Evolutionary conservation across 1,139 yeast species (phyloP), one percentile per base, ranked within the genome.

Genomic region (Scheffersomyces segobiensis): DNA sequence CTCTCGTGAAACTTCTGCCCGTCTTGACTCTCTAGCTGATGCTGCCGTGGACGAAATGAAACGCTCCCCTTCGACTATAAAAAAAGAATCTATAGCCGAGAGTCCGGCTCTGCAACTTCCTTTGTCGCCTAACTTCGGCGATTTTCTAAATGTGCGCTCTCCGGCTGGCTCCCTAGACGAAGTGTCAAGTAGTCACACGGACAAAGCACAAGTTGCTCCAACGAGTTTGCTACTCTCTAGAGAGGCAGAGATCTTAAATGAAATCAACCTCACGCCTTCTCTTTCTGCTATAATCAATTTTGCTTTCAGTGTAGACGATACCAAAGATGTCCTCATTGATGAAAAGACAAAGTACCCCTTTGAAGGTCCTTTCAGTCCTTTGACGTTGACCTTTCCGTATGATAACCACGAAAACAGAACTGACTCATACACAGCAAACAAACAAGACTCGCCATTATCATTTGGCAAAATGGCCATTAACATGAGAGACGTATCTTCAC

Each of bases 281-380:
- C 70, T 81, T 49, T 77, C 85, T 0, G 80, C 83, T 1, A 66
- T 82, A 47, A 76, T 82, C 42, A 77, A 72, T 54, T 67, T 71
- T 60, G 85, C 85, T 6, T 80, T 81, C 62, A 75, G 74, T 48
- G 75, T 69, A 19, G 75, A 70, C 10, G 66, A 62, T 14, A 24
- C 52, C 1, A 52, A 53, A 17, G 57, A 50, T 5, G 52, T 47
- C 2, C 7, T 17, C 8, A 50, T 57, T 5, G 60, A 59, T 7
- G 63, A 61, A 10, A 55, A 49, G 3, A 47, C 55, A 21, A 64
- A 59, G 46, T 46, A 59, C 24, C 55, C 56, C n/a, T 49, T 70
- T 17, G 73, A 71, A 20, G 57, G 67, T 18, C 75, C 79, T 0
- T 63, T 75, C 55, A 76, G 79, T 63, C 82, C 82, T 1, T 60